A percentile compares a stretch with the other conserved stretches of the same genome.
phyloP scores from a whole-genome alignment of 2,329 filamentous ascomycete genomes.

The Myriosclerotinia duriaeana region DNA sequence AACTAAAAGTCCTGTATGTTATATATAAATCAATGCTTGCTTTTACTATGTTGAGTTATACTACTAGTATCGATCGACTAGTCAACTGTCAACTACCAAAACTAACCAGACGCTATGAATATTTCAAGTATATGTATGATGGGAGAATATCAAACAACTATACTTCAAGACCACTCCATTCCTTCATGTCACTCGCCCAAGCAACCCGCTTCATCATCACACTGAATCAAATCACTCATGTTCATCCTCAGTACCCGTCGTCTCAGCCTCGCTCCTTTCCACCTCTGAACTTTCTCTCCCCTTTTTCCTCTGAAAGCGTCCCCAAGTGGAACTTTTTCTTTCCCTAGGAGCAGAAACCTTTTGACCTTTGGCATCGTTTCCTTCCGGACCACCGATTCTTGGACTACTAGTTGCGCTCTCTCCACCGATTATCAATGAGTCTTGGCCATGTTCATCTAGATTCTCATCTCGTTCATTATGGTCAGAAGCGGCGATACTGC shows the following conservation, averaged over 20 bases:
- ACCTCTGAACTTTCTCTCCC: conserved; percentile 38
- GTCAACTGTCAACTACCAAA: background rate
- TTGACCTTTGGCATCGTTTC: conserved; percentile 46
- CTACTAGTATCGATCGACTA: background rate
- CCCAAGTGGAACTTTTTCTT: conserved; percentile 38
- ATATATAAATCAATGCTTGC: conserved; percentile 3
- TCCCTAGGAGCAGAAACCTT: conserved; percentile 36
- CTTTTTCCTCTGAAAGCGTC: conserved; percentile 37
- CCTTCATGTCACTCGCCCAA: background rate
- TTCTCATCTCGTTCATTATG: conserved; percentile 56
- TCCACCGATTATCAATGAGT: conserved; percentile 41
- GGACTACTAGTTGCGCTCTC: conserved; percentile 50
- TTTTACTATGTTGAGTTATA: conserved; percentile 5
- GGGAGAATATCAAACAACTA: background rate
- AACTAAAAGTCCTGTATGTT: background rate
- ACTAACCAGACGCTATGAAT: background rate
- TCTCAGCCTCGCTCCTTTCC: conserved; percentile 38
- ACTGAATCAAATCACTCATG: no score
- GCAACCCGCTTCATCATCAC: background rate
- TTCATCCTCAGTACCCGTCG: conserved; percentile 38
- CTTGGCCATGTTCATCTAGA: conserved; percentile 54
- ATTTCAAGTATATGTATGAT: background rate
- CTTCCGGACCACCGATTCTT: conserved; percentile 53
- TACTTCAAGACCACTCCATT: background rate
- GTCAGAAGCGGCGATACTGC: conserved; percentile 55